These are phyloP conservation scores for Neofusicoccum sp. DNA, from an alignment of 2,329 filamentous ascomycete genomes.

Conservation along the genomic window DNA sequence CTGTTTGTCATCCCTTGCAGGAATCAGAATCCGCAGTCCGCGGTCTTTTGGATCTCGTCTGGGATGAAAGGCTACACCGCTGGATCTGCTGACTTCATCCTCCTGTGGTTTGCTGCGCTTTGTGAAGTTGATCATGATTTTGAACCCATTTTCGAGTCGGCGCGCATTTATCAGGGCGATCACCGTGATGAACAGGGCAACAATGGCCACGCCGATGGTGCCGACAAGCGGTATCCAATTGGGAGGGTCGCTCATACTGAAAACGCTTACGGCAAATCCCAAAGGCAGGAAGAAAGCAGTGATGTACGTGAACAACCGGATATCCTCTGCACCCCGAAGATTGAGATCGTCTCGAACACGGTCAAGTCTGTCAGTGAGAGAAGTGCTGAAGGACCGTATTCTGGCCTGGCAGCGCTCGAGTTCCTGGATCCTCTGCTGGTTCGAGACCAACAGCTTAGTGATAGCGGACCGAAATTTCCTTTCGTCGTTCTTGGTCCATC, in stretches of 20 bases:
- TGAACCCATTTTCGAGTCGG: background rate
- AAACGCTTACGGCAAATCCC: slow-evolving; percentile 32
- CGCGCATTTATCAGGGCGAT: slow-evolving; percentile 2
- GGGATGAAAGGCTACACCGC: background rate
- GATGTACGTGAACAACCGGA: slow-evolving; percentile 36
- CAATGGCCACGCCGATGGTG: background rate
- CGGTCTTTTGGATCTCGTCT: background rate
- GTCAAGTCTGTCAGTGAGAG: slow-evolving; percentile 22
- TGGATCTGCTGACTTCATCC: background rate
- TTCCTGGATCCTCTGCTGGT: slow-evolving; percentile 8
- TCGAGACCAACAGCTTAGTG: slow-evolving; percentile 18
- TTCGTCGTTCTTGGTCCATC: slow-evolving; percentile 36
- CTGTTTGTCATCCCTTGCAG: background rate
- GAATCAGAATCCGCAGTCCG: background rate
- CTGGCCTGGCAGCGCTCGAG: background rate
- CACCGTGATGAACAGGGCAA: background rate
- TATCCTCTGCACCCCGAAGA: slow-evolving; percentile 27
- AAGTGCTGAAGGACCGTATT: slow-evolving; percentile 21
- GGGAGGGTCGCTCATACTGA: slow-evolving; percentile 32
- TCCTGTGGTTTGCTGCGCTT: background rate
- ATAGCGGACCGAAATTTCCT: slow-evolving; percentile 29
- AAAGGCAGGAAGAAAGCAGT: slow-evolving; percentile 37
- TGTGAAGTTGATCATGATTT: background rate
- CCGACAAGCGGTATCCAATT: background rate
- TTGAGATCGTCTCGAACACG: slow-evolving; percentile 23